phyloP scores from a whole-genome alignment of 2,329 filamentous ascomycete genomes.

The Ophiostoma sp. region DNA sequence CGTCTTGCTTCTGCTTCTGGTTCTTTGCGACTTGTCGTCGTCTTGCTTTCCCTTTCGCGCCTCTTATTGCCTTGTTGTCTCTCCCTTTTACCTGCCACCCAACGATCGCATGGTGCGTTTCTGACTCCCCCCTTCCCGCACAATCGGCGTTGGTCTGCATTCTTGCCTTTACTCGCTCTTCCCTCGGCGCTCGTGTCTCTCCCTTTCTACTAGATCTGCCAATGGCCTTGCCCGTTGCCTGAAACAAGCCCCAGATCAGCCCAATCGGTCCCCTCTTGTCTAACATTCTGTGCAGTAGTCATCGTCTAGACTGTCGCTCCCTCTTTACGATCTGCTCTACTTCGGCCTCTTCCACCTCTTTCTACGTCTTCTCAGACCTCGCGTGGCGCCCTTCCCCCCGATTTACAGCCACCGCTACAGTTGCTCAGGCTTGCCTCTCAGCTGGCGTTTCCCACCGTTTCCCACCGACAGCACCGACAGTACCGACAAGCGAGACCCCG shows the following conservation, averaged over 20 bases:
- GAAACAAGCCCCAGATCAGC: slow-evolving; percentile 24
- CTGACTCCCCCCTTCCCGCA: background rate
- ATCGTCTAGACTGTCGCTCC: slow-evolving; percentile 12
- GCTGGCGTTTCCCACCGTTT: slow-evolving; percentile 10
- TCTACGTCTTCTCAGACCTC: background rate
- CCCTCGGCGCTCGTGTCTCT: slow-evolving; percentile 13
- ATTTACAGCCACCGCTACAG: slow-evolving; percentile 8
- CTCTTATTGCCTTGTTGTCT: background rate
- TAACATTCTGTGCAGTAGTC: slow-evolving; percentile 23
- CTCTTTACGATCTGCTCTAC: background rate
- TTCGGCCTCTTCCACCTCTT: background rate
- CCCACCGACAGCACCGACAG: background rate
- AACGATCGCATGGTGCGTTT: slow-evolving; percentile 11
- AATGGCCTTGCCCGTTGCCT: slow-evolving; percentile 16
- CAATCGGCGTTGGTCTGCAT: slow-evolving; percentile 9
- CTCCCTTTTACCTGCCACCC: slow-evolving; percentile 16
- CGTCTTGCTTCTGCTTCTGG: background rate
- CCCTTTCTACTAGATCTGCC: slow-evolving; percentile 16
- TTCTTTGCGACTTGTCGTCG: background rate
- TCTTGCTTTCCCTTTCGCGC: background rate
- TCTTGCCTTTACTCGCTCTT: slow-evolving; percentile 3
- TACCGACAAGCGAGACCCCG: background rate
- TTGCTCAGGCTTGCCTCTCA: background rate
- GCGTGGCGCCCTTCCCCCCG: background rate
- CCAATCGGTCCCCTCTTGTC: slow-evolving; percentile 14